Evolutionary conservation across 371 early-diverging fungal species (phyloP).

Genomic region (Capniomyces stellatus): DNA sequence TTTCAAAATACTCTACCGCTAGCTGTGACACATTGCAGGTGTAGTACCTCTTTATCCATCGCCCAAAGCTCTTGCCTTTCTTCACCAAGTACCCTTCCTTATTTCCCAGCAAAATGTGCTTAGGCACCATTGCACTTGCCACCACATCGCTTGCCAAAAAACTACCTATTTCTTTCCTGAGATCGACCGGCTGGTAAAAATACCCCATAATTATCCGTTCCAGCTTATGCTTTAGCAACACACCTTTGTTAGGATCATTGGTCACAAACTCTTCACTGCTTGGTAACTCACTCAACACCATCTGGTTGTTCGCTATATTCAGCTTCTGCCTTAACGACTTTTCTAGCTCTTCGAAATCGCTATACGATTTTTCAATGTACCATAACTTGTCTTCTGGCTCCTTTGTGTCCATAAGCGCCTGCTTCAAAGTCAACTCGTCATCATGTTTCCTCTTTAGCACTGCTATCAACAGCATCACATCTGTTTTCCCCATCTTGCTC

Average conservation of each 20-base stretch:
- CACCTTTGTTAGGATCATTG: conserved; percentile 44
- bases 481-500: conserved; percentile 52
- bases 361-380: conserved; percentile 63
- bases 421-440: conserved; percentile 16
- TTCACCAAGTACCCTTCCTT: conserved; percentile 71
- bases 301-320: conserved; percentile 19
- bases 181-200: conserved; percentile 34
- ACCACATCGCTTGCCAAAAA: conserved; percentile 54
- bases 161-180: conserved; percentile 45
- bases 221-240: conserved; percentile 49
- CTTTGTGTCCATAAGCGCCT: conserved; percentile 16
- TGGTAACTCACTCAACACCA: conserved; percentile 46
- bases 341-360: conserved; percentile 58
- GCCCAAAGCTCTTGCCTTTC: conserved; percentile 69
- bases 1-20: conserved; percentile 55
- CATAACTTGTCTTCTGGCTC: conserved; percentile 37
- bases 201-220: conserved; percentile 59
- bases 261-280: conserved; percentile 53
- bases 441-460: conserved; percentile 12
- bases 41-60: conserved; percentile 64
- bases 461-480: conserved; percentile 21
- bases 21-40: conserved; percentile 33
- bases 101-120: conserved; percentile 26
- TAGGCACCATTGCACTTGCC: conserved; percentile 17
- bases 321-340: conserved; percentile 33